These are phyloP conservation scores for Fraxinus xanthoxyloides DNA, from an alignment of 305 asterid genomes.

Conservation along the genomic window DNA sequence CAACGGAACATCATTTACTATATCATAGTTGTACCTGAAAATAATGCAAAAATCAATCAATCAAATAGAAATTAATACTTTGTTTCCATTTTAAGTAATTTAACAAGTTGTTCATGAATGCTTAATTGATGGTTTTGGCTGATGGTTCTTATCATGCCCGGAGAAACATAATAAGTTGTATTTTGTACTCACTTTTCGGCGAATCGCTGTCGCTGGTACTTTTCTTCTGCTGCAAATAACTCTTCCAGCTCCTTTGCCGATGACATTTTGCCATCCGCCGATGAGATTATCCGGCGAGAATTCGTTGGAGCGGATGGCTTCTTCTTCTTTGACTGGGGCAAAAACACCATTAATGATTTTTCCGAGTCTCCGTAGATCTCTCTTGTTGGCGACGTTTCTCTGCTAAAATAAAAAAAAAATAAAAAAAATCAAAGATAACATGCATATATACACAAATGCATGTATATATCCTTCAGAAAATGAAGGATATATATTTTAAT, in stretches of 20 bases:
- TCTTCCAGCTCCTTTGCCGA: constrained; percentile 66
- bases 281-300: constrained; percentile 18
- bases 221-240: constrained; percentile 68
- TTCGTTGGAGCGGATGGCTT: constrained; percentile 20
- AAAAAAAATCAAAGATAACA: neutral
- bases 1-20: constrained; percentile 72
- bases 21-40: constrained; percentile 82
- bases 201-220: constrained; percentile 57
- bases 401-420: constrained; percentile 22
- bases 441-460: neutral
- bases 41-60: constrained; percentile 17
- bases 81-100: constrained; percentile 30
- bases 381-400: constrained; percentile 46
- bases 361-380: constrained; percentile 53
- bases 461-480: no score
- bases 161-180: neutral
- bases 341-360: constrained; percentile 30
- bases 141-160: constrained; percentile 32
- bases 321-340: constrained; percentile 22
- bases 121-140: constrained; percentile 30
- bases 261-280: constrained; percentile 28
- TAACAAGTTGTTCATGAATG: constrained; percentile 26
- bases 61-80: constrained; percentile 30
- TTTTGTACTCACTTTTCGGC: constrained; percentile 62
- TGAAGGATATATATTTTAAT: no score